Base-by-base conservation (phyloP, 2,329 filamentous ascomycete species). In the Biscogniauxia sp. region DNA sequence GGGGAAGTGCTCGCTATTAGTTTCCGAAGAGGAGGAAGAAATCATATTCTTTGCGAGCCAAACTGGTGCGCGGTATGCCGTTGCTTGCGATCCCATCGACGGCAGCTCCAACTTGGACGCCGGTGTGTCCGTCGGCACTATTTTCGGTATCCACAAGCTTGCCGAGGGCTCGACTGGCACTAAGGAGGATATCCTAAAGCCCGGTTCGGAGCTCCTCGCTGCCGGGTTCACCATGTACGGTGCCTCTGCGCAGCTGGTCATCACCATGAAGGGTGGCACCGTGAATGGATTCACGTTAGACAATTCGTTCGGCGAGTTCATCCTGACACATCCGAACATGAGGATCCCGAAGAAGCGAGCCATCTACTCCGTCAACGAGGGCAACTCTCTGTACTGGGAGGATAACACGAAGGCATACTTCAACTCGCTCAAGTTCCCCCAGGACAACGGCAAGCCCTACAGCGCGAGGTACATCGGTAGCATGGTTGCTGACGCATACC, bases 141-240 rank as follows among this genome's bases (percentile, higher is more conserved):
- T 99, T 78, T 98, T 98, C 75, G 93, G 87, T 67, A 87, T 99
- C 70, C 95, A 95, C 84, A 93, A 93, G 81, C 87, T 98, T 20
- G 85, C 88, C 61, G 92, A 96, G 15, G 88, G 84, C 66, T 88
- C 89, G 15, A 82, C 80, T 61, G 91, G 90, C 66, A 89, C 84
- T 61, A 89, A 90, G 69, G 92, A 96, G 72, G 93, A 98, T 75
- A 85, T 99, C 63, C 85, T 98, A 62, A 88, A 88, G 77, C 91
- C 95, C 0, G 95, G 95, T 59, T 94, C 91, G 1, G 93, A 97
- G 78, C 86, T 98, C 67, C 86, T 98, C 20, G 94, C 95, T 41
- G 89, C 92, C 20, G 95, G 95, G n/a, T 99, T 99, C 84, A 99
- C 95, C 78, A 99, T 99, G 95, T 99, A 99, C 79, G 95, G 95